These are phyloP conservation scores for Monosporozyma yasuniensis DNA, from an alignment of 805 yeast species.

Conservation along the genomic window DNA sequence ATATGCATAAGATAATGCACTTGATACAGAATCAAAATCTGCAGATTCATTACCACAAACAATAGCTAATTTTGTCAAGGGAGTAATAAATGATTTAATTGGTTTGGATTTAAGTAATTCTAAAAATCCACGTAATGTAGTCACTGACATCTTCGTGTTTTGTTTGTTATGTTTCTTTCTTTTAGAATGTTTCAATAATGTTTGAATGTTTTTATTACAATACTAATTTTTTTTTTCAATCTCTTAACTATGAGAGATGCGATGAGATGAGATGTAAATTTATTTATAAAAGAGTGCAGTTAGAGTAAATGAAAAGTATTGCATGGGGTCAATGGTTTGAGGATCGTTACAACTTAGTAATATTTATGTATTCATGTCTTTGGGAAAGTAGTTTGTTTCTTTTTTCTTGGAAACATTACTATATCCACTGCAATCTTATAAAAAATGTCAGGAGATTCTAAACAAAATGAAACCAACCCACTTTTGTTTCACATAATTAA, in stretches of 20 bases:
- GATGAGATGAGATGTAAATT: neutral
- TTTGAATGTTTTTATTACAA: neutral
- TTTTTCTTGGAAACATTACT: too few relatives aligned
- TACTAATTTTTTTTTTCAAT: neutral
- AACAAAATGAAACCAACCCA: too few relatives aligned
- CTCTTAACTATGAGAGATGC: too few relatives aligned
- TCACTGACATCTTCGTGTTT: neutral
- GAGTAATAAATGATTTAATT: neutral
- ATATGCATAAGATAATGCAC: conserved; percentile 66
- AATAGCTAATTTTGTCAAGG: conserved; percentile 6
- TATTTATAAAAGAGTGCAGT: too few relatives aligned
- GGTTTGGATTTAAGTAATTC: neutral
- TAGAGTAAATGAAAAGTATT: too few relatives aligned
- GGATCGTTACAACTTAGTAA: too few relatives aligned
- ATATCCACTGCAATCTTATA: too few relatives aligned
- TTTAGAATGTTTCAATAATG: neutral
- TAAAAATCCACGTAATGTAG: conserved; percentile 6
- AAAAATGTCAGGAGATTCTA: too few relatives aligned
- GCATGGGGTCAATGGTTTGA: neutral
- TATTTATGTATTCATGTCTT: too few relatives aligned
- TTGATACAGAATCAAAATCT: conserved; percentile 79
- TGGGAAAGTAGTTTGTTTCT: too few relatives aligned
- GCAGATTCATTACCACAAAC: conserved; percentile 73
- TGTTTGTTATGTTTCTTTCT: neutral
- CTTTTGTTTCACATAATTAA: too few relatives aligned